Evolutionary conservation across 1,284 basidiomycete species (phyloP), one percentile per base, ranked within the genome.

Genomic region (Papiliotrema nemorosa): DNA sequence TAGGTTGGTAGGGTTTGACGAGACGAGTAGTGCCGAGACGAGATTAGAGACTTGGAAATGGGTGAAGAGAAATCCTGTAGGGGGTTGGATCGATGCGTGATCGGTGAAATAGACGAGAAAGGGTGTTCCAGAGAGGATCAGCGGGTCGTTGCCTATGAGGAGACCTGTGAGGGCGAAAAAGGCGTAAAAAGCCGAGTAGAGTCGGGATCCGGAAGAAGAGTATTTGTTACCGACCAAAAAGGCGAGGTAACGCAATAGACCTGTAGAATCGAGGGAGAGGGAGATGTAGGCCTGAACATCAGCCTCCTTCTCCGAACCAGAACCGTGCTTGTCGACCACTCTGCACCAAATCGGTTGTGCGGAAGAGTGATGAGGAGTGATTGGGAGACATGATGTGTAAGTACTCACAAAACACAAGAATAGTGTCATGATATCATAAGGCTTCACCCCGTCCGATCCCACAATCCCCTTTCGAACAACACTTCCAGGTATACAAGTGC

Each of bases 391-490:
- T n/a, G n/a, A n/a, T n/a, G n/a, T n/a, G n/a, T n/a, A n/a, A 16
- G 34, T 39, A 70, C 76, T 54, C 51, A 81, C 82, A 48, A 97
- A 79, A 2, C 87, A 88, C 58, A 91, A 84, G 76, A 97, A 97
- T 3, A 97, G 78, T 25, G 90, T 88, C 72, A 97, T 82, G 54
- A 97, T 91, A 70, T 96, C 90, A 64, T 93, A 89, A 0, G 94
- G 93, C 59, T 88, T 82, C 35, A 97, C 82, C 2, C 87, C 87
- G 43, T 85, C 76, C 20, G 86, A 86, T 3, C 75, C 75, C 1
- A 79, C 77, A 35, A 81, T 80, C 12, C 92, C 92, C 49, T 81
- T 76, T 5, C 83, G 79, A 24, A 94, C 67, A 70, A 78, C 85
- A 0, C 63, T 56, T 0, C 84, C 79, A 50, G 84, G 80, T 20